Evolutionary conservation across 2,329 filamentous ascomycete species (phyloP).

Genomic region (Dendryphion nanum): DNA sequence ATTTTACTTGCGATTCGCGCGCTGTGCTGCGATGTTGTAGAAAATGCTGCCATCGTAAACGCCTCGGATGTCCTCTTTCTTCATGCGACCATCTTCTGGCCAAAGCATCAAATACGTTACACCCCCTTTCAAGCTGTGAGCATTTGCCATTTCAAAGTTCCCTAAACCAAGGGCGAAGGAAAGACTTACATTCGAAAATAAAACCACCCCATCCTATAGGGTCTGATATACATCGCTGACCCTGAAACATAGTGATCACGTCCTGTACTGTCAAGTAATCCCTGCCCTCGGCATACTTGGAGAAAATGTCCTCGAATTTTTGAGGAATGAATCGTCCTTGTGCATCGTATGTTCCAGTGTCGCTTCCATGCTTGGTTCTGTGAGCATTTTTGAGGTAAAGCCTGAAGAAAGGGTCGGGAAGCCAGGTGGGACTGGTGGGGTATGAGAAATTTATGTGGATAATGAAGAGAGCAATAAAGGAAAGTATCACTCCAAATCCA

Average conservation of each 20-base stretch:
- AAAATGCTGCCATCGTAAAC: conserved; percentile 56
- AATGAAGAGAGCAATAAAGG: conserved; percentile 45
- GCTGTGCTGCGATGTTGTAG: conserved; percentile 30
- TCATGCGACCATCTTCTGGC: conserved; percentile 56
- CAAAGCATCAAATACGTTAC: conserved; percentile 55
- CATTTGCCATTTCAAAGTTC: neutral
- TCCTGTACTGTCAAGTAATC: conserved; percentile 42
- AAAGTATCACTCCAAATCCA: conserved; percentile 47
- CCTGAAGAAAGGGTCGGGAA: conserved; percentile 48
- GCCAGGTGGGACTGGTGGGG: conserved; percentile 41
- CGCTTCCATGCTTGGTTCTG: conserved; percentile 45
- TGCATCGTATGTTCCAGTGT: conserved; percentile 44
- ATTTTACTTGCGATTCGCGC: no score
- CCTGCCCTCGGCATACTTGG: conserved; percentile 43
- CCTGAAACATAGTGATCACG: conserved; percentile 38
- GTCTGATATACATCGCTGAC: conserved; percentile 43
- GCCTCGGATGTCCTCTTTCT: conserved; percentile 57
- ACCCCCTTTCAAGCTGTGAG: conserved; percentile 32
- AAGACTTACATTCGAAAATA: conserved; percentile 44
- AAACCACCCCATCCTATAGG: conserved; percentile 47
- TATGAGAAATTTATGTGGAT: conserved; percentile 54
- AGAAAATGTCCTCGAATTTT: conserved; percentile 50
- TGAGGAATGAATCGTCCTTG: conserved; percentile 49
- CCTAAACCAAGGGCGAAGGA: no score
- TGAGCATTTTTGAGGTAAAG: conserved; percentile 43